phyloP scores from a whole-genome alignment of 495 filamentous ascomycete genomes.

The Xylaria acuta region DNA sequence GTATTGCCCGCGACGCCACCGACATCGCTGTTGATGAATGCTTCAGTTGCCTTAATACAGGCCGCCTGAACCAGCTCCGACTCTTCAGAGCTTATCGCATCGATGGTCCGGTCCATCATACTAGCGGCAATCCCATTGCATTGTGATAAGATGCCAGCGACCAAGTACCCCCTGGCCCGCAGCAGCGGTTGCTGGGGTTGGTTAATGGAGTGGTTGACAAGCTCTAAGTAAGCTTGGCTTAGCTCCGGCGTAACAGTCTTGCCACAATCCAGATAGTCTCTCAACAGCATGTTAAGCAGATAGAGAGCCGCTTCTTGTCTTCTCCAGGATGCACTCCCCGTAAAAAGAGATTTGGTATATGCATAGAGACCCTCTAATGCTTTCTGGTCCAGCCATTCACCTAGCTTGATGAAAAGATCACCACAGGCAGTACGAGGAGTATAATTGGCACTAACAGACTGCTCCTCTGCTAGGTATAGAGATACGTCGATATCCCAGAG shows the following conservation, averaged over 20 bases:
- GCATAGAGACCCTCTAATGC: conserved; percentile 76
- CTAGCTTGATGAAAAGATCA: conserved; percentile 89
- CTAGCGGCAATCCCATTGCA: conserved; percentile 55
- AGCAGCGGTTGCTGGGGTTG: conserved; percentile 69
- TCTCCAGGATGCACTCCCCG: conserved; percentile 63
- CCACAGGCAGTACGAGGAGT: conserved; percentile 90
- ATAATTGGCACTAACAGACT: conserved; percentile 94
- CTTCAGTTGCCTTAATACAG: conserved; percentile 86
- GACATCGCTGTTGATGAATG: conserved; percentile 66
- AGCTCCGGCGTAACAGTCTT: conserved; percentile 69
- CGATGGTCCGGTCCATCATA: conserved; percentile 75
- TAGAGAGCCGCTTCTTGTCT: conserved; percentile 80
- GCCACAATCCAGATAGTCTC: conserved; percentile 78
- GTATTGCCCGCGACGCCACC: conserved; percentile 47
- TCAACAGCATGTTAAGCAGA: conserved; percentile 78
- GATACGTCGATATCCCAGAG: conserved; percentile 97
- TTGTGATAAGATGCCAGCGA: conserved; percentile 74
- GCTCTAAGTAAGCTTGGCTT: conserved; percentile 72
- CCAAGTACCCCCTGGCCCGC: conserved; percentile 82
- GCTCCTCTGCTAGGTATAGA: conserved; percentile 93
- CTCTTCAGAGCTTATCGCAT: conserved; percentile 73
- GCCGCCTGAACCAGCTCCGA: conserved; percentile 91
- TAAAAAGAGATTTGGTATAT: conserved; percentile 72
- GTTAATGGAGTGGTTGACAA: conserved; percentile 76
- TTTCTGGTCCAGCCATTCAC: conserved; percentile 78